phyloP scores from a whole-genome alignment of 768 basidiomycete genomes.

The Suillus hirtellus region DNA sequence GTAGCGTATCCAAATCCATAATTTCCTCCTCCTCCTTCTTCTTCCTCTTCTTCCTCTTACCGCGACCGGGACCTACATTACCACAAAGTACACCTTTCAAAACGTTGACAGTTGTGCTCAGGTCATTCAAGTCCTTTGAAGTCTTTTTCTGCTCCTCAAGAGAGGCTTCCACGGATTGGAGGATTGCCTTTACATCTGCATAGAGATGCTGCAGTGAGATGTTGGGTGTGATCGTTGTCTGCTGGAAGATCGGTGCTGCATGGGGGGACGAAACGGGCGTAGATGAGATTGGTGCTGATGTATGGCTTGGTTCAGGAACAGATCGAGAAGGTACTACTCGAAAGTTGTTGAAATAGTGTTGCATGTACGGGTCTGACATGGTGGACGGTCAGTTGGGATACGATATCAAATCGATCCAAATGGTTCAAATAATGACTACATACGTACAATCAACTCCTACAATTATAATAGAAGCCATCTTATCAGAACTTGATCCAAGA shows the following conservation, averaged over 20 bases:
- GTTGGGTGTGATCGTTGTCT: neutral
- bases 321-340: neutral
- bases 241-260: neutral
- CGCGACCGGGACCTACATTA: neutral
- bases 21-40: too few relatives aligned
- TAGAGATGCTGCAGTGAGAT: neutral
- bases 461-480: neutral
- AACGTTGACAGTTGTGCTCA: neutral
- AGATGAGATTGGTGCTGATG: neutral
- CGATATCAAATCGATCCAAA: neutral
- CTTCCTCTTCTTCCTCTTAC: neutral
- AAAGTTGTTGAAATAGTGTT: neutral
- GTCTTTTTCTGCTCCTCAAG: neutral
- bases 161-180: neutral
- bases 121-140: neutral
- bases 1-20: neutral
- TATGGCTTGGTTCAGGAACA: neutral
- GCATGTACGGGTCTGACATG: neutral
- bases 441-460: neutral
- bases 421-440: neutral
- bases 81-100: slow-evolving; percentile 3
- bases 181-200: neutral
- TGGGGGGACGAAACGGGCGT: neutral
- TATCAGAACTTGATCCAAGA: neutral
- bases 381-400: neutral